A percentile compares a stretch with the other conserved stretches of the same genome.
Evolutionary conservation across 805 yeast species (phyloP).

Genomic region (Metschnikowia hibisci): DNA sequence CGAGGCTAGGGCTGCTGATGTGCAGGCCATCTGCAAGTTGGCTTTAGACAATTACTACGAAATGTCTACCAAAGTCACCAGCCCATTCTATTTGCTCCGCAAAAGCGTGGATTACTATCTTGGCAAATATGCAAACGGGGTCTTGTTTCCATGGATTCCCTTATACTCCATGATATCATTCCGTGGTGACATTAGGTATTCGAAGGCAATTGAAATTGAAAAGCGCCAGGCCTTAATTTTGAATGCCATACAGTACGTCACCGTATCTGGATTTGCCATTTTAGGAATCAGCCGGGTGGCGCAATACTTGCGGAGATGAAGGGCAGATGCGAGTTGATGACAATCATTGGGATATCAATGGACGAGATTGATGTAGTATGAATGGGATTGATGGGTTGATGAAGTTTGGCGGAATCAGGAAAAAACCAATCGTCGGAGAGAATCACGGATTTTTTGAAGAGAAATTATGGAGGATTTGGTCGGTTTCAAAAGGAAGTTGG

Average conservation of each 20-base stretch:
- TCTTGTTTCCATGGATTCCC: conserved; percentile 62
- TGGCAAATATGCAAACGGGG: conserved; percentile 53
- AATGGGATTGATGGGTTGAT: no score
- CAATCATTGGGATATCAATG: no score
- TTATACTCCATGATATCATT: conserved; percentile 91
- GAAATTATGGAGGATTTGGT: no score
- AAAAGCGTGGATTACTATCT: conserved; percentile 66
- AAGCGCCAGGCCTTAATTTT: conserved; percentile 54
- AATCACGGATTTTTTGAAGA: no score
- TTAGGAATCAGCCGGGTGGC: conserved; percentile 15
- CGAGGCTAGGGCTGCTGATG: conserved; percentile 54
- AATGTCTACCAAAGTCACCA: conserved; percentile 79
- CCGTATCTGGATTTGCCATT: conserved; percentile 12
- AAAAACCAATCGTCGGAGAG: no score
- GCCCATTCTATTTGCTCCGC: conserved; percentile 54
- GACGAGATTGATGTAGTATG: no score
- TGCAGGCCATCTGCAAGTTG: conserved; percentile 69
- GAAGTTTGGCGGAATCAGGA: no score
- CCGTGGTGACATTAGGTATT: conserved; percentile 75
- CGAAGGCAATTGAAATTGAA: conserved; percentile 57
- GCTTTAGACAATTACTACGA: conserved; percentile 81
- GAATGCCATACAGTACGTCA: conserved; percentile 22
- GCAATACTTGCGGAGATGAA: conserved; percentile 4
- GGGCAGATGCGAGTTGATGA: no score
- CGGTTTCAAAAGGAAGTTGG: no score